Evolutionary conservation across 345 rosid species (phyloP), one percentile per base, ranked within the genome.

Genomic region (Schrenkiella parvula): DNA sequence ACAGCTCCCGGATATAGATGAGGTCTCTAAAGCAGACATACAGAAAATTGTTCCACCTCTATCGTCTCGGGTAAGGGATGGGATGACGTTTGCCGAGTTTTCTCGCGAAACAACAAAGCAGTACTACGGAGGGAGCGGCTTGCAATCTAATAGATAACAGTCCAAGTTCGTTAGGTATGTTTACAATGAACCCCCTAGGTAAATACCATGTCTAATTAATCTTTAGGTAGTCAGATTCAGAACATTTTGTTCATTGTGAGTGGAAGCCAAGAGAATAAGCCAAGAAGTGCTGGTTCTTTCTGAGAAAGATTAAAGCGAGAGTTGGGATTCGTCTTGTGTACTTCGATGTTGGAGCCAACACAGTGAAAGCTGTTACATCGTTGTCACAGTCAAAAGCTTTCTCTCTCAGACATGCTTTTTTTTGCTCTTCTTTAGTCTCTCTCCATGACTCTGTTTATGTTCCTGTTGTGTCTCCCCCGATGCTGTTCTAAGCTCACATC

Each of bases 11-110:
- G 62, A 18, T 28, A 60, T 22, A 8, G 52, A 75, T 29, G 75
- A 62, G 50, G 41, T 21, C 55, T 25, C 66, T 37, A 51, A 72
- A 26, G 66, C 42, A 10, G 82, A 77, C 64, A 77, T 93, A 75
- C 73, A 65, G 31, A 81, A 71, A 56, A 59, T 80, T 42, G 86
- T 91, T 54, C 97, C 97, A 44, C 90, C 89, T 29, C 90, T 89
- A 64, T 73, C 79, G 11, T 87, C 77, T 22, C 87, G 97, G 58
- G 52, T 89, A 68, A 91, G 85, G 73, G 96, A 87, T 75, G 96
- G 96, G 57, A 89, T 91, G 97, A 84, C 92, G 34, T 91, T 93
- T 83, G 88, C 95, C 2, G 91, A 91, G 76, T 91, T 91, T 80
- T 76, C 98, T n/a, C 84, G 80, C 1, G 86, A 83, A 71, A 93